Base-by-base conservation (phyloP, 768 basidiomycete genomes). In the Pleurotus cornucopiae region DNA sequence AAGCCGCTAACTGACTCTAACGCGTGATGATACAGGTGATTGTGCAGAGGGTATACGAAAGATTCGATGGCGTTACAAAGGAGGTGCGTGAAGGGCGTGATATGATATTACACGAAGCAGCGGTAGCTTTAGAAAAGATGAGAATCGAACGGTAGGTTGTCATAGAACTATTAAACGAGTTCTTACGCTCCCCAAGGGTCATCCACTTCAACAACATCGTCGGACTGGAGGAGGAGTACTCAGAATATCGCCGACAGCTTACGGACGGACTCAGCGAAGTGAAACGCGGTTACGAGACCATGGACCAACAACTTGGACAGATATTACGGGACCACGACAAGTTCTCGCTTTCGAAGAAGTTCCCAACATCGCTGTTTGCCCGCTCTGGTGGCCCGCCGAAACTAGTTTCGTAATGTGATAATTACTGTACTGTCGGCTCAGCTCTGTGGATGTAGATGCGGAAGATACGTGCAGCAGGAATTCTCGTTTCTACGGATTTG, bases 141-240 rank as follows among this genome's bases (percentile, higher is more conserved):
- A 72, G 69, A 38, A 57, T 59, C 26, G 70, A 78, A 61, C 74
- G 77, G 83, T 82, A 23, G 7, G 65, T 61, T 54, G 4, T 18
- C 53, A 51, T 9, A 14, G 26, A 57, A 9, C 47, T 40, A 44
- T 30, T 54, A 5, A 37, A 16, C 38, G n/a, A 9, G 39, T 30
- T 23, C 11, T 30, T 14, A 38, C 30, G 44, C 37, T 16, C 49
- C 52, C 9, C 46, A 57, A 88, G 86, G 53, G 72, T 73, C 41
- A 66, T 60, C 16, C 75, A 81, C 60, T 84, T 80, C 66, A 82
- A 85, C 61, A 65, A 59, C 12, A 66, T 88, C 26, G 75, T 86
- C 26, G 75, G 76, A 53, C 73, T 86, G 14, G 82, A 85, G 61
- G 73, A 76, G 53, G 76, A 78, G 53, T 86, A 85, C 60, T 71